phyloP scores from a whole-genome alignment of 148 eudicot species.

The Vaccinium darrowii region DNA sequence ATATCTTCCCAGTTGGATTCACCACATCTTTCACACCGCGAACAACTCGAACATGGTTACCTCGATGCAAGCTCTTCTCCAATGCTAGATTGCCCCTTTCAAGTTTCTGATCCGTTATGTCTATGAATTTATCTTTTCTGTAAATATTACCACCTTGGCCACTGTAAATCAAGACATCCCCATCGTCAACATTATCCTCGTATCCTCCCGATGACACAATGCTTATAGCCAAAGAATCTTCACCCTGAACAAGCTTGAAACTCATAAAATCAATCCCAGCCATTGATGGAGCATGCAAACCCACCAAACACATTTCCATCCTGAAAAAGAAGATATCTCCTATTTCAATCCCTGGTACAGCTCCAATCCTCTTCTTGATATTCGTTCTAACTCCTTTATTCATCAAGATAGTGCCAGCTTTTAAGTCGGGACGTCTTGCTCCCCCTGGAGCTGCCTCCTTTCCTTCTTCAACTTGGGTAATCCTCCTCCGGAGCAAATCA shows the following conservation, averaged over 20 bases:
- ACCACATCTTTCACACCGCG: slow-evolving; percentile 64
- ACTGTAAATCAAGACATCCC: slow-evolving; percentile 70
- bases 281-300: slow-evolving; percentile 86
- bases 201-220: slow-evolving; percentile 91
- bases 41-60: slow-evolving; percentile 71
- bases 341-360: slow-evolving; percentile 77
- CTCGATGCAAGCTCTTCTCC: slow-evolving; percentile 76
- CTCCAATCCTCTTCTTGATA: slow-evolving; percentile 63
- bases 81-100: slow-evolving; percentile 89
- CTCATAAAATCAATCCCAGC: slow-evolving; percentile 87
- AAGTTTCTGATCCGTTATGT: slow-evolving; percentile 70
- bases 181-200: slow-evolving; percentile 74
- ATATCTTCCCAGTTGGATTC: slow-evolving; percentile 49
- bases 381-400: slow-evolving; percentile 77
- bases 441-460: slow-evolving; percentile 47
- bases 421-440: slow-evolving; percentile 62
- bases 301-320: slow-evolving; percentile 82
- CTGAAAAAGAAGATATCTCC: slow-evolving; percentile 91
- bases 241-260: slow-evolving; percentile 42
- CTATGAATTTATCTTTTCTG: slow-evolving; percentile 47
- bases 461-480: slow-evolving; percentile 72
- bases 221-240: slow-evolving; percentile 85
- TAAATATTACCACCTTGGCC: slow-evolving; percentile 78
- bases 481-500: slow-evolving; percentile 62
- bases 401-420: slow-evolving; percentile 53